Evolutionary conservation across 2,329 filamentous ascomycete species (phyloP), one percentile per base, ranked within the genome.

Genomic region (Bipolaris sorokiniana): DNA sequence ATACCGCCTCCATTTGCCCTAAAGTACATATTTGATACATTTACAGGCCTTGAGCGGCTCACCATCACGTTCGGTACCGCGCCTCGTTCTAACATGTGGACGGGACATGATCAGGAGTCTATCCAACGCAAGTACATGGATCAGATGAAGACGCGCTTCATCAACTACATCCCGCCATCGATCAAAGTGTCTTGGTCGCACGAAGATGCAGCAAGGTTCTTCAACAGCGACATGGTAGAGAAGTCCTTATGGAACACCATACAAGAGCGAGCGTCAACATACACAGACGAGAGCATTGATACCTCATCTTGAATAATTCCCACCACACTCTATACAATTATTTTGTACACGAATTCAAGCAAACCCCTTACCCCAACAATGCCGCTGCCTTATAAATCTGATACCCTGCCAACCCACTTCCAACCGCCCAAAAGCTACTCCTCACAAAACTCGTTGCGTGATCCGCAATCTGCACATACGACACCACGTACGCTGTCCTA

Each of bases 311-410:
- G 10, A 31, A 13, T 31, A 31, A 31, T 11, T 38, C 16, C 2
- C 15, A 18, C n/a, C 7, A 9, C 36, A 18, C 36, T 38, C n/a
- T 10, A 16, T 10, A 38, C 15, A 9, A 38, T 16, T 16, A 10
- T 38, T 5, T 5, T 10, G 7, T 18, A 16, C 7, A 18, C n/a
- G 1, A 16, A 16, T 16, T 6, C n/a, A 38, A 36, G 15, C 34
- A 36, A 36, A 3, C 34, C n/a, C 5, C 13, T 18, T 58, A 66
- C 4, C 64, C 64, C 33, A 70, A 48, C 9, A 70, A 42, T 37
- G 45, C 44, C 2, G 67, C 67, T 44, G 63, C 67, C 57, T 68
- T 70, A 46, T 65, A 69, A 28, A 70, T 59, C 54, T 70, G 67
- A 15, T 54, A 68, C 5, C 46, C 23, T 5, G 61, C 54, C 48